Conservation (phyloP, 768 basidiomycete genomes). For the Kwoniella dejecticola region DNA sequence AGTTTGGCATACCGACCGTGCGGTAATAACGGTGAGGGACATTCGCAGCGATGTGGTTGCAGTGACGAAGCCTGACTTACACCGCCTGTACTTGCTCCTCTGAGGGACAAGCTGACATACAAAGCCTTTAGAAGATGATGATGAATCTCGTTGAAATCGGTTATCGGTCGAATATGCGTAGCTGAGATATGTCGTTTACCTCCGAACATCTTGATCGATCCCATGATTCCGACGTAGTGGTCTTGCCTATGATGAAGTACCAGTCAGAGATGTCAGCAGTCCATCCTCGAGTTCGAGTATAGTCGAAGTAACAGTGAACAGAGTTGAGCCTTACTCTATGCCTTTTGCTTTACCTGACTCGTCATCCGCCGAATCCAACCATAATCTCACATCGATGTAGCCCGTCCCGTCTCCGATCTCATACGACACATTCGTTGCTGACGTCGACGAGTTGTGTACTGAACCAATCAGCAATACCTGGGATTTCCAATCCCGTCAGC, state of each 20-base stretch:
- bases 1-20: too few species aligned
- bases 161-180: slow-evolving; percentile 68
- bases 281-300: too few species aligned
- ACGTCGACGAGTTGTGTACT: slow-evolving; percentile 67
- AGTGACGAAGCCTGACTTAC: slow-evolving; percentile 18
- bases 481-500: slow-evolving; percentile 12
- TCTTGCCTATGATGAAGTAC: slow-evolving; percentile 62
- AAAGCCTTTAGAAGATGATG: slow-evolving; percentile 80
- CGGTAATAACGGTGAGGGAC: too few species aligned
- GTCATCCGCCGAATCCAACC: slow-evolving; percentile 74
- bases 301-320: not conserved
- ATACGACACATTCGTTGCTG: slow-evolving; percentile 80
- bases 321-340: slow-evolving; percentile 48
- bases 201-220: slow-evolving; percentile 76
- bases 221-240: slow-evolving; percentile 78
- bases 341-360: slow-evolving; percentile 56
- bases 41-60: not conserved
- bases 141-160: slow-evolving; percentile 73
- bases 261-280: not conserved
- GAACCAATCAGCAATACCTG: slow-evolving; percentile 76
- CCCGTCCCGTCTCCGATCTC: slow-evolving; percentile 80
- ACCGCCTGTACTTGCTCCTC: slow-evolving; percentile 63
- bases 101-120: slow-evolving; percentile 65
- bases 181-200: slow-evolving; percentile 81
- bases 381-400: slow-evolving; percentile 58